Conservation (phyloP, 169 alveolate species). For the Babesia bigemina region DNA sequence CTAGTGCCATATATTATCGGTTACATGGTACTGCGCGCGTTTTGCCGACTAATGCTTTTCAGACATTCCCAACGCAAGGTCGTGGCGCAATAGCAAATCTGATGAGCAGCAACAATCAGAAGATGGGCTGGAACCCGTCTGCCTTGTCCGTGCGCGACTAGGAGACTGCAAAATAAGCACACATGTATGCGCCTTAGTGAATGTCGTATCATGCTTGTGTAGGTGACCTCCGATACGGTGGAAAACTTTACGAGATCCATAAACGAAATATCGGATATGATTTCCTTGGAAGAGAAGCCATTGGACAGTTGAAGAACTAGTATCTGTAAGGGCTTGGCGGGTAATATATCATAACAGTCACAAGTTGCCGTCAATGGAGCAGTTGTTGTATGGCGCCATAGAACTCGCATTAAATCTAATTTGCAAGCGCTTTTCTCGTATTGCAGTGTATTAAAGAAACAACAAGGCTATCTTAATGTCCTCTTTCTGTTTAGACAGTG, state of each 20-base stretch:
- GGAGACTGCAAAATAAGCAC: constrained; percentile 65
- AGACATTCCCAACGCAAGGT: constrained; percentile 56
- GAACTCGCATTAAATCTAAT: too few species aligned
- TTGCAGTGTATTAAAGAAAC: too few species aligned
- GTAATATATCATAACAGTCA: too few species aligned
- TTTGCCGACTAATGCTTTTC: background rate
- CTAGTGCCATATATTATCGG: background rate
- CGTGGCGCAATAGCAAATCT: constrained; percentile 47
- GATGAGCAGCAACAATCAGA: background rate
- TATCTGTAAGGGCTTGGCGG: too few species aligned
- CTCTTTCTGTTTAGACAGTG: too few species aligned
- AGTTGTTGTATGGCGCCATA: too few species aligned
- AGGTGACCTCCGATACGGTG: constrained; percentile 27
- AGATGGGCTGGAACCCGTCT: constrained; percentile 44
- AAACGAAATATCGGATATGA: constrained; percentile 47
- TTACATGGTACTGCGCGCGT: background rate
- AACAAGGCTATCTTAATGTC: too few species aligned
- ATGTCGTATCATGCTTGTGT: background rate
- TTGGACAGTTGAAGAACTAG: background rate
- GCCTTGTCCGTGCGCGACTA: constrained; percentile 59
- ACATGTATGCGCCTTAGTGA: constrained; percentile 25
- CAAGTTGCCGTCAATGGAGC: too few species aligned
- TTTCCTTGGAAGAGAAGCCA: background rate
- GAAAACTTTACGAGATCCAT: constrained; percentile 42
- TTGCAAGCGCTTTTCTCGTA: too few species aligned